Evolutionary conservation across 2,329 filamentous ascomycete species (phyloP), one percentile per base, ranked within the genome.

Genomic region (Hortaea sp.): DNA sequence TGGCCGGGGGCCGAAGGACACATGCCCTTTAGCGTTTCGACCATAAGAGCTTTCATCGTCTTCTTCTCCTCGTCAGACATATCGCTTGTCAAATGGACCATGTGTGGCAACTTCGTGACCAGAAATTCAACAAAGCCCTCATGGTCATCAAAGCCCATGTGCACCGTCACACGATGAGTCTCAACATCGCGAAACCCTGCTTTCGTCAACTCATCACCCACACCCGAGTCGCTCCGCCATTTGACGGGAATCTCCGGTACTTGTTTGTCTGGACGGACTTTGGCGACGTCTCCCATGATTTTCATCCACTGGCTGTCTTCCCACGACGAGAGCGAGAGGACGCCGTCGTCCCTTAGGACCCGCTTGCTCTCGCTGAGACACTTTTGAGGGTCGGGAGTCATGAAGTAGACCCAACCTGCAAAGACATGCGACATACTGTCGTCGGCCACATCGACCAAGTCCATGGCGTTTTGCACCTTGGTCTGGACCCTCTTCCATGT

Each of bases 361-460:
- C 62, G 53, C 9, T 43, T 43, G 7, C 51, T 49, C 39, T 62
- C 60, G 5, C 41, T 38, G 1, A 62, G 45, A 20, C 53, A 56
- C 35, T 57, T 60, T 41, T 45, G 43, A 9, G 60, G 56, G 13
- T 57, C 49, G 1, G 52, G 47, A 7, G 53, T 57, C 53, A 63
- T 56, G 52, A 63, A 63, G 43, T 58, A 63, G 1, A 63, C 58
- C 49, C 51, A 52, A n/a, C 60, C 59, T 10, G 61, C 62, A 3
- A 57, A 52, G 11, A 63, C 53, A 43, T 63, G 61, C 32, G 56
- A 59, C 35, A 53, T 42, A 7, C 53, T 57, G 1, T 32, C 52
- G 31, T 56, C 52, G 0, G 40, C 7, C 2, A 63, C 49, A 11
- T 48, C 51, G 27, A 46, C 29, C 29, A 63, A 31, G 20, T 62